These are phyloP conservation scores for Aspergillus latus DNA, from an alignment of 2,329 filamentous ascomycete species.

Conservation along the genomic window DNA sequence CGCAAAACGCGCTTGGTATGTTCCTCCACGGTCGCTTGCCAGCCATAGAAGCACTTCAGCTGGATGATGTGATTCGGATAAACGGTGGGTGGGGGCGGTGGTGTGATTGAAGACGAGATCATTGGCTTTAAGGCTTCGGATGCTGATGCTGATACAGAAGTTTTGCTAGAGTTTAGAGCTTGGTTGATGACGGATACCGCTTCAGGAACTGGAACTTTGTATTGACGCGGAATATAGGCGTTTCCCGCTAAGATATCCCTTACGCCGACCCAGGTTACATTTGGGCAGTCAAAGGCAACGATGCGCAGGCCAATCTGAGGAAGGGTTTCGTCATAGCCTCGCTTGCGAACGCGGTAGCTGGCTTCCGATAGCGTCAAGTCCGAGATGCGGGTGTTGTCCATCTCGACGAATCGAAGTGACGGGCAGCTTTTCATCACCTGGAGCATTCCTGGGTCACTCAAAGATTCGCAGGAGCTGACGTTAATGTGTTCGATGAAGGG, in stretches of 20 bases:
- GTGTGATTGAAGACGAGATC: conserved; percentile 29
- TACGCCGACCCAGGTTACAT: conserved; percentile 89
- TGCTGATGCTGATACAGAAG: conserved; percentile 2
- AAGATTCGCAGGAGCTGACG: conserved; percentile 82
- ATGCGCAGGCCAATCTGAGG: conserved; percentile 68
- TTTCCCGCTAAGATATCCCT: conserved; percentile 85
- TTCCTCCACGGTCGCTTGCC: conserved; percentile 92
- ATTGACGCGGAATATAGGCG: conserved; percentile 64
- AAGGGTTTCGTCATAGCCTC: conserved; percentile 52
- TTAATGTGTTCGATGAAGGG: conserved; percentile 73
- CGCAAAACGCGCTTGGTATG: conserved; percentile 82
- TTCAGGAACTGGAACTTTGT: conserved; percentile 27
- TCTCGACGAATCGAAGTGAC: conserved; percentile 68
- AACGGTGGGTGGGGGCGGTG: conserved; percentile 24
- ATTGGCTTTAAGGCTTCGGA: conserved; percentile 6
- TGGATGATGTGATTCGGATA: conserved; percentile 78
- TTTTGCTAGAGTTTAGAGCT: conserved; percentile 22
- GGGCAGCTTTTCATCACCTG: conserved; percentile 75
- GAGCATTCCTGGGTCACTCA: conserved; percentile 81
- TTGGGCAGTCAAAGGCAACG: conserved; percentile 86
- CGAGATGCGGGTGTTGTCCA: conserved; percentile 92
- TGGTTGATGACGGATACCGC: conserved; percentile 37
- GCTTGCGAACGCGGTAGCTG: conserved; percentile 71
- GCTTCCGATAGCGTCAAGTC: conserved; percentile 85
- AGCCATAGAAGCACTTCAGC: conserved; percentile 92